Conservation (phyloP, 2,329 filamentous ascomycete genomes). For the Blastomyces percursus region DNA sequence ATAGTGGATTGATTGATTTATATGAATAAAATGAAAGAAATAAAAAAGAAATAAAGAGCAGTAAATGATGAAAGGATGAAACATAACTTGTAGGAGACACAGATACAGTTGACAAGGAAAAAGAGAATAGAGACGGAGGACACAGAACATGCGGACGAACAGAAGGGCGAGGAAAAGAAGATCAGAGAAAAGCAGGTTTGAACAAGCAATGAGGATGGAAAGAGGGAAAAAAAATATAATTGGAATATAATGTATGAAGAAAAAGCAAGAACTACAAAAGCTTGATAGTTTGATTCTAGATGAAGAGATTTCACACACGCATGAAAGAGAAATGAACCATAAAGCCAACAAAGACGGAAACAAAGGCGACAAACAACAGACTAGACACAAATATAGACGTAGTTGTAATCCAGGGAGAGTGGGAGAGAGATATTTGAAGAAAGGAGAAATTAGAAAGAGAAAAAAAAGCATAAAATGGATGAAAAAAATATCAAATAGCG, state of each 20-base stretch:
- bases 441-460: neutral
- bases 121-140: neutral
- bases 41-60: neutral
- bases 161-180: neutral
- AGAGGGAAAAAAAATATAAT: neutral
- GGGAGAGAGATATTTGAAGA: neutral
- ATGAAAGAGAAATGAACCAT: neutral
- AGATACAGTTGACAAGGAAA: slow-evolving; percentile 3
- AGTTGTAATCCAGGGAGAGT: neutral
- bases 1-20: neutral
- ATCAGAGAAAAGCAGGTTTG: neutral
- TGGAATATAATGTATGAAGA: slow-evolving; percentile 6
- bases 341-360: neutral
- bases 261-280: neutral
- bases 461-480: neutral
- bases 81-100: neutral
- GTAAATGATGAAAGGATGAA: neutral
- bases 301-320: neutral
- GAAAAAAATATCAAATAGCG: neutral
- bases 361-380: neutral
- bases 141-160: neutral
- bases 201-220: neutral
- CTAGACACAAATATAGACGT: neutral
- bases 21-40: neutral
- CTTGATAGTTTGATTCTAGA: neutral